phyloP scores from a whole-genome alignment of 352 stramenopile species.

The Pythium guiyangense region DNA sequence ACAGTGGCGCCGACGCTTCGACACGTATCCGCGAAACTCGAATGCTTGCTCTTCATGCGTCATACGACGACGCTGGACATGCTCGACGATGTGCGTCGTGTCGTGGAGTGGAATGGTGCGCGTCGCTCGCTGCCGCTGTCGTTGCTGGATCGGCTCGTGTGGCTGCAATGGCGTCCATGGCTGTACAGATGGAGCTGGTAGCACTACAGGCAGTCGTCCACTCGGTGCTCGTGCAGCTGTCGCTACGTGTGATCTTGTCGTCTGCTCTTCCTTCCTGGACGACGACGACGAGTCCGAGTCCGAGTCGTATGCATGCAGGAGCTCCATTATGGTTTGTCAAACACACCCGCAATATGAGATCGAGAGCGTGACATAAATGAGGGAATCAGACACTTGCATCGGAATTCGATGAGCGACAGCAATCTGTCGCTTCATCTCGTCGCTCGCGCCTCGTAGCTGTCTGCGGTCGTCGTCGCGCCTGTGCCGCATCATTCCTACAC shows the following conservation, averaged over 20 bases:
- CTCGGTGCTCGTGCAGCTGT: not conserved
- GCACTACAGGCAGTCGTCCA: not conserved
- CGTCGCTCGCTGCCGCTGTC: not conserved
- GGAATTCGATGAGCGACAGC: not conserved
- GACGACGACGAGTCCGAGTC: not conserved
- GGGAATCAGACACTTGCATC: not conserved
- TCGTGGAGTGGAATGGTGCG: not conserved
- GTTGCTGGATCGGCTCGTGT: not conserved
- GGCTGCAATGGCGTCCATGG: not conserved
- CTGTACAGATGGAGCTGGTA: not conserved
- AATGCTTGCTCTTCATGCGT: conserved; percentile 19
- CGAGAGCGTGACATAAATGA: not conserved
- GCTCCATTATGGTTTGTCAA: conserved; percentile 11
- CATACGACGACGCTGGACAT: conserved; percentile 4
- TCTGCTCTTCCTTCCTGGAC: conserved; percentile 3
- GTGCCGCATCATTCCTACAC: not conserved
- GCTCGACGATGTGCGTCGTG: not conserved
- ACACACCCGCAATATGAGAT: not conserved
- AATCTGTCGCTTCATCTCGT: not conserved
- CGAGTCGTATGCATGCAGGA: conserved; percentile 9
- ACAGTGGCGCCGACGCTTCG: conserved; percentile 18
- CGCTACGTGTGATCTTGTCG: not conserved
- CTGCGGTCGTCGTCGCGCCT: not conserved
- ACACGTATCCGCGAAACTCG: conserved; percentile 25
- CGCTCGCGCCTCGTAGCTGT: not conserved